A percentile compares a stretch with the other conserved stretches of the same genome.
These are phyloP conservation scores for Ogataea trehaloabstinens DNA, from an alignment of 805 yeast genomes.

Conservation along the genomic window DNA sequence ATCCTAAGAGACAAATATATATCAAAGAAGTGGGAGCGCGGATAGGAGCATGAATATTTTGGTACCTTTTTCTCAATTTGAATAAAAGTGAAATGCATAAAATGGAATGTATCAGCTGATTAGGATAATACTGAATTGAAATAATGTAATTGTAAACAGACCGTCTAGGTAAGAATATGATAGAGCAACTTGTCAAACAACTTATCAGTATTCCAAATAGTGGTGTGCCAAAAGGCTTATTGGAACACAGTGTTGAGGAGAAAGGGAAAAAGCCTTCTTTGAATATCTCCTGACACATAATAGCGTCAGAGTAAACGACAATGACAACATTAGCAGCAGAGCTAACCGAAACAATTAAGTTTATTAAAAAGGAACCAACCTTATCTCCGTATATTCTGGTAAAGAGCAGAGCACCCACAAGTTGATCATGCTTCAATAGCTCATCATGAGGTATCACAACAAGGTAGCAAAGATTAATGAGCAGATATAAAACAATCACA, in stretches of 20 bases:
- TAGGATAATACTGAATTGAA: constrained; percentile 46
- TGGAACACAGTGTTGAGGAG: constrained; percentile 41
- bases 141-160: constrained; percentile 39
- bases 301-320: constrained; percentile 44
- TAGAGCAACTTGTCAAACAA: constrained; percentile 19
- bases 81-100: constrained; percentile 24
- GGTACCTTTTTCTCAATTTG: constrained; percentile 20
- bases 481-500: constrained; percentile 37
- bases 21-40: constrained; percentile 30
- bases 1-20: constrained; percentile 40
- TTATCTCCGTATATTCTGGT: constrained; percentile 42
- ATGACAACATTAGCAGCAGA: constrained; percentile 51
- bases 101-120: constrained; percentile 37
- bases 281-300: constrained; percentile 47
- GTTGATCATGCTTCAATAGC: constrained; percentile 37
- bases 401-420: constrained; percentile 45
- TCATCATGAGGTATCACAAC: constrained; percentile 43
- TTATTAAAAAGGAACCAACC: constrained; percentile 40
- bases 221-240: constrained; percentile 47
- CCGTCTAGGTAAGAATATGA: constrained; percentile 19
- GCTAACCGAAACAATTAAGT: constrained; percentile 43
- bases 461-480: constrained; percentile 44
- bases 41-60: constrained; percentile 24
- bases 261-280: constrained; percentile 48
- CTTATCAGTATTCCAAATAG: constrained; percentile 29